Percentiles rank a stretch among this genome's conserved stretches.
These are phyloP conservation scores for Sporobolus alterniflorus DNA, from an alignment of 202 grass and related monocot genomes.

Conservation along the genomic window DNA sequence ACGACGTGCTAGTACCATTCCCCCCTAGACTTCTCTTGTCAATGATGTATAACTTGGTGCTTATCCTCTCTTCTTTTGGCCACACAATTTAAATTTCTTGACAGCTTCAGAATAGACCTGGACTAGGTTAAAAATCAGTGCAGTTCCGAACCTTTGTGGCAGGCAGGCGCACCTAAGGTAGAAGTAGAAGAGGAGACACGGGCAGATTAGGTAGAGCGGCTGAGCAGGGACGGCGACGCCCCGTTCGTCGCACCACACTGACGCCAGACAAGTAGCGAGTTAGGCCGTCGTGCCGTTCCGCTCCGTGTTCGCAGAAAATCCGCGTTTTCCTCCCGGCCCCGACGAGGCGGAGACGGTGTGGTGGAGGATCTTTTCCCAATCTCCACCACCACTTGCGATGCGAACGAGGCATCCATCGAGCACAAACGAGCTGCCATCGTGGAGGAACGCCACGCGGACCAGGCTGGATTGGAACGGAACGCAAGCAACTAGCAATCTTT, in stretches of 20 bases:
- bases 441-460: constrained; percentile 34
- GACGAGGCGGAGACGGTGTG: background rate
- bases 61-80: background rate
- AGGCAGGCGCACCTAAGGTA: background rate
- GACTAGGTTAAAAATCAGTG: background rate
- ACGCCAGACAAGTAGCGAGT: background rate
- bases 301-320: background rate
- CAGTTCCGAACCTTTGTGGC: background rate
- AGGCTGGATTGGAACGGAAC: constrained; percentile 30
- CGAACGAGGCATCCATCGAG: constrained; percentile 12
- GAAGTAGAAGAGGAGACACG: background rate
- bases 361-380: background rate
- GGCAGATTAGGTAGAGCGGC: background rate
- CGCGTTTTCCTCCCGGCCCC: background rate
- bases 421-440: constrained; percentile 3
- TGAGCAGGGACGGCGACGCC: background rate
- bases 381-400: constrained; percentile 21
- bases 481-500: background rate
- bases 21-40: background rate
- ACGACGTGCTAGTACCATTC: background rate
- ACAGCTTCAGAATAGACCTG: background rate
- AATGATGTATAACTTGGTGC: background rate
- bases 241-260: background rate
- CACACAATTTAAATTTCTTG: background rate
- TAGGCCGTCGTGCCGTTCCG: constrained; percentile 15